Percentiles rank a stretch among this genome's conserved stretches.
Conservation (phyloP, 129 eudicot genomes). For the Helianthus tuberosus region DNA sequence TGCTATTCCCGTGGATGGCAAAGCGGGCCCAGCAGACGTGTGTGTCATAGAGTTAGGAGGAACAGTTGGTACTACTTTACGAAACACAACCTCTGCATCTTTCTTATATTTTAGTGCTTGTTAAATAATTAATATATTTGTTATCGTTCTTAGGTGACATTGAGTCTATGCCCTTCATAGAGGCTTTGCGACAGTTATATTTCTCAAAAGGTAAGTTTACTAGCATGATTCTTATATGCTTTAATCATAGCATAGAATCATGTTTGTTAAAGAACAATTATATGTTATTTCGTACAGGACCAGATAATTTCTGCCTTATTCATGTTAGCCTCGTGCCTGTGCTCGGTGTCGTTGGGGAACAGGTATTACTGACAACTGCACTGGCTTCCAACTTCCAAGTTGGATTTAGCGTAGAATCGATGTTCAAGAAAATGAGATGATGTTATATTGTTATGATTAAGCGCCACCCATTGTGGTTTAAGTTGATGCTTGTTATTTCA, state of each 20-base stretch:
- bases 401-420: background rate
- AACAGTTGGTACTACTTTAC: conserved; percentile 25
- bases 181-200: conserved; percentile 53
- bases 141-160: conserved; percentile 38
- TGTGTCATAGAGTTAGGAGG: conserved; percentile 46
- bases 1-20: conserved; percentile 44
- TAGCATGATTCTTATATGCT: no score
- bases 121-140: no score
- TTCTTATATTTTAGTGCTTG: no score
- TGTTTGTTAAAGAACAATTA: no score
- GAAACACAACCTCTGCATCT: no score
- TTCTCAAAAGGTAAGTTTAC: no score
- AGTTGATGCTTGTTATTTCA: conserved; percentile 26
- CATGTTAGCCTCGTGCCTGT: conserved; percentile 62
- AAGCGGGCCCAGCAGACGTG: conserved; percentile 42
- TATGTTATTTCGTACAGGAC: conserved; percentile 19
- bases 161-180: conserved; percentile 56
- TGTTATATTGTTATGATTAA: no score
- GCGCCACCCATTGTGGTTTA: no score
- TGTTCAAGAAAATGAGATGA: background rate
- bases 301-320: conserved; percentile 54
- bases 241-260: no score
- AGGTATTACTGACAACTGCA: conserved; percentile 21
- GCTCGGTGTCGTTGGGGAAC: conserved; percentile 51
- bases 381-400: background rate